A percentile compares a stretch with the other conserved stretches of the same genome.
phyloP scores from a whole-genome alignment of 139 green algal species.

The Volvox africanus region DNA sequence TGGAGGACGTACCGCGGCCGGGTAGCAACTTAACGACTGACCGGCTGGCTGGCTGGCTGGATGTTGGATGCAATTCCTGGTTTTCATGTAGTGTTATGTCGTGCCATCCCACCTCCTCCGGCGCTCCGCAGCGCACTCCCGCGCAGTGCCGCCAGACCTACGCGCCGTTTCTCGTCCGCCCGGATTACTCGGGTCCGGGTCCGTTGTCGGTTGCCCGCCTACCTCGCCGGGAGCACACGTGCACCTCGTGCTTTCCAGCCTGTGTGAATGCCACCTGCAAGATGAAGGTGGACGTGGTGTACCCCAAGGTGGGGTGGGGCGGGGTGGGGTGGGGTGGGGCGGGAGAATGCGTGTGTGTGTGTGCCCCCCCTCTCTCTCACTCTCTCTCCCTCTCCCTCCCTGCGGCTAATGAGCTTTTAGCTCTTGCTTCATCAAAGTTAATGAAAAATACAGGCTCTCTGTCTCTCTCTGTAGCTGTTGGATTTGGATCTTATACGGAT shows the following conservation, averaged over 20 bases:
- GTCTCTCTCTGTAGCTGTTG: too few relatives aligned
- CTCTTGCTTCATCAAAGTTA: too few relatives aligned
- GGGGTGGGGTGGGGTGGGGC: not conserved
- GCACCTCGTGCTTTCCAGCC: conserved; percentile 75
- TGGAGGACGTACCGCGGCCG: too few relatives aligned
- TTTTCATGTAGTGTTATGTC: too few relatives aligned
- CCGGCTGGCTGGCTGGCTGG: too few relatives aligned
- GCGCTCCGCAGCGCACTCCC: not conserved
- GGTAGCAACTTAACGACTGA: too few relatives aligned
- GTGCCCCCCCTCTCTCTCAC: not conserved
- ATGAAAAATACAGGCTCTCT: too few relatives aligned
- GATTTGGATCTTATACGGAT: too few relatives aligned
- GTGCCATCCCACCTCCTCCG: not conserved
- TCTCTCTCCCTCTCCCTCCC: too few relatives aligned
- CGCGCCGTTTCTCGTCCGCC: conserved; percentile 17
- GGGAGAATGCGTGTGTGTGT: not conserved
- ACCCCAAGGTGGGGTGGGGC: conserved; percentile 65
- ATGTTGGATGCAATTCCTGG: too few relatives aligned
- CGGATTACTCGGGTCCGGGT: conserved; percentile 35
- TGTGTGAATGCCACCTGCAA: conserved; percentile 80
- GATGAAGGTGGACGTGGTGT: conserved; percentile 73
- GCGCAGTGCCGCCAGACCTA: conserved; percentile 22
- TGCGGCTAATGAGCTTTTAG: too few relatives aligned
- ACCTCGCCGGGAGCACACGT: conserved; percentile 86
- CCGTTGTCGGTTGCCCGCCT: conserved; percentile 55